phyloP scores from a whole-genome alignment of 139 green algal species.

The Volvox africanus region DNA sequence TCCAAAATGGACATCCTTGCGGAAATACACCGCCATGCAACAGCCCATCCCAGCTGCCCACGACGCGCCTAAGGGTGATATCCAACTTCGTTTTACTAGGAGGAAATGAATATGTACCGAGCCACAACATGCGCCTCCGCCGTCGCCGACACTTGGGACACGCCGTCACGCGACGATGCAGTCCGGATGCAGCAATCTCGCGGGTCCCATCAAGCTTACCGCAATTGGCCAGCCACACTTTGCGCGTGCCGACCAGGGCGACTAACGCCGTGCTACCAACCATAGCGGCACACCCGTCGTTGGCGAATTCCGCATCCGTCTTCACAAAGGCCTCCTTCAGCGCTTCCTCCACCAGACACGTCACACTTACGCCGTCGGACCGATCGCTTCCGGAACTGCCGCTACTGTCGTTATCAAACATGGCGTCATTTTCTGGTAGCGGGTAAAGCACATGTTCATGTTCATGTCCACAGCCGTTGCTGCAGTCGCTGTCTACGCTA shows the following conservation, averaged over 20 bases:
- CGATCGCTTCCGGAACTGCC: constrained; percentile 34
- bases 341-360: constrained; percentile 62
- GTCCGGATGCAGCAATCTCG: too few relatives aligned
- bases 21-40: too few relatives aligned
- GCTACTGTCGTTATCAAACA: constrained; percentile 46
- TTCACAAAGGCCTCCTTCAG: constrained; percentile 69
- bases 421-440: constrained; percentile 20
- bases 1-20: too few relatives aligned
- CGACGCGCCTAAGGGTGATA: too few relatives aligned
- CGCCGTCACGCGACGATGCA: too few relatives aligned
- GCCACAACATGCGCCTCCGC: too few relatives aligned
- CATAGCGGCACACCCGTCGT: constrained; percentile 67
- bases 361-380: constrained; percentile 38
- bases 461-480: constrained; percentile 1
- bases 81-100: too few relatives aligned
- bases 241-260: constrained; percentile 67
- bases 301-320: constrained; percentile 73
- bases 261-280: constrained; percentile 90
- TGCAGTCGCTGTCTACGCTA: constrained; percentile 30
- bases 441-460: constrained; percentile 27
- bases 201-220: constrained; percentile 49
- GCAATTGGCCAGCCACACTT: constrained; percentile 80
- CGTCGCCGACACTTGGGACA: too few relatives aligned
- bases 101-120: too few relatives aligned
- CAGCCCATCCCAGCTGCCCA: too few relatives aligned